These are phyloP conservation scores for Penicillium sp. DNA, from an alignment of 2,329 filamentous ascomycete species.

Conservation along the genomic window DNA sequence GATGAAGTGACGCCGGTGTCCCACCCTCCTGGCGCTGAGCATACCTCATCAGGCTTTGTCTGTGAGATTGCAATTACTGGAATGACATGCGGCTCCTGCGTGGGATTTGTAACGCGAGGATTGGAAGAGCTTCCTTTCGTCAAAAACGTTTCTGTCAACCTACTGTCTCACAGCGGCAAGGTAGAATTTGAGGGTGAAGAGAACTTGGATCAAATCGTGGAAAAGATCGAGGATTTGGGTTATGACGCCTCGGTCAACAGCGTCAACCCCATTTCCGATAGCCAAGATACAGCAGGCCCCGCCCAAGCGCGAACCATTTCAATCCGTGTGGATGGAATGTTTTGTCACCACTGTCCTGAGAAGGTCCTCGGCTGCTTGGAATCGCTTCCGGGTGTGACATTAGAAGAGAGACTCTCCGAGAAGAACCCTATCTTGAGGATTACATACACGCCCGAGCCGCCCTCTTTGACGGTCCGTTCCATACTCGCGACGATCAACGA, in stretches of 20 bases:
- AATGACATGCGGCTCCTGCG: conserved; percentile 59
- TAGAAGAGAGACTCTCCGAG: conserved; percentile 50
- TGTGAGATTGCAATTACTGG: conserved; percentile 54
- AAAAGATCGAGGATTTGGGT: conserved; percentile 58
- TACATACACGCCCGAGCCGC: conserved; percentile 65
- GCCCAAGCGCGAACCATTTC: conserved; percentile 56
- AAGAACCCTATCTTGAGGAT: conserved; percentile 67
- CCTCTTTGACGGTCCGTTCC: conserved; percentile 69
- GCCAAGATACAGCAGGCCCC: conserved; percentile 30
- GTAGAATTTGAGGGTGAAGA: conserved; percentile 50
- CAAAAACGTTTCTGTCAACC: conserved; percentile 49
- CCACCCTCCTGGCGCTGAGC: conserved; percentile 4
- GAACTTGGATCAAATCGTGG: conserved; percentile 46
- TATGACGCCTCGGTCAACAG: conserved; percentile 62
- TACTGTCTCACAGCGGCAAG: conserved; percentile 51
- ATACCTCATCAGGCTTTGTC: conserved; percentile 24
- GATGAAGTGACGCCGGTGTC: conserved; percentile 32
- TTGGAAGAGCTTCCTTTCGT: conserved; percentile 49
- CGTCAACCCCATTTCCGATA: conserved; percentile 27
- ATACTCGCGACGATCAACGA: conserved; percentile 67
- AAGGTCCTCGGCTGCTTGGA: conserved; percentile 39
- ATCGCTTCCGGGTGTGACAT: conserved; percentile 48
- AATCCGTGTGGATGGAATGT: conserved; percentile 68
- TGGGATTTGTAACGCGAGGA: conserved; percentile 49
- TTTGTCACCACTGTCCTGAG: conserved; percentile 68